Evolutionary conservation across 2,329 filamentous ascomycete genomes (phyloP).

Genomic region (Botryosphaeria agaves): DNA sequence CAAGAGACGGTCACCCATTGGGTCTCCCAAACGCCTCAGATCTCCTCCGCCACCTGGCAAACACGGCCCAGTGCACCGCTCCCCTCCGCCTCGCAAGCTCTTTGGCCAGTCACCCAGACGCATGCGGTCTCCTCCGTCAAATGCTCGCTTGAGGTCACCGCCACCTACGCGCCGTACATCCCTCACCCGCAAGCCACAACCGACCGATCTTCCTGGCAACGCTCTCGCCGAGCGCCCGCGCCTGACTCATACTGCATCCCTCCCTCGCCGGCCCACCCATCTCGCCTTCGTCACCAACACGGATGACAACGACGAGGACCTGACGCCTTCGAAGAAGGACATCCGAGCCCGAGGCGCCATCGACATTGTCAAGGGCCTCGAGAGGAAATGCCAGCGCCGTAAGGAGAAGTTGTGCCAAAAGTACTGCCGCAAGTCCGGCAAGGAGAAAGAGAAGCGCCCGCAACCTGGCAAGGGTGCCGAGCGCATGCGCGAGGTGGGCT

Average conservation of each 20-base stretch:
- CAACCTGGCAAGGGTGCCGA: conserved; percentile 77
- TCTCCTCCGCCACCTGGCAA: conserved; percentile 29
- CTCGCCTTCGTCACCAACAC: conserved; percentile 19
- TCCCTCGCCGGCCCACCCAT: conserved; percentile 61
- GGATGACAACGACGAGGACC: conserved; percentile 6
- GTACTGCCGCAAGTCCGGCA: conserved; percentile 67
- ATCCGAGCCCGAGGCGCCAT: conserved; percentile 78
- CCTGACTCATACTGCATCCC: conserved; percentile 64
- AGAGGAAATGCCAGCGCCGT: conserved; percentile 82
- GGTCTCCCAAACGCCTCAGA: conserved; percentile 44
- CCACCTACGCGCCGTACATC: conserved; percentile 38
- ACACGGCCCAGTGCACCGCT: conserved; percentile 18
- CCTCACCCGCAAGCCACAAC: conserved; percentile 13
- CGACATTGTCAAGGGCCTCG: conserved; percentile 91
- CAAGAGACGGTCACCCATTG: conserved; percentile 26
- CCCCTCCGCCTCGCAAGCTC: conserved; percentile 28
- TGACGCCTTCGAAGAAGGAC: conserved; percentile 21
- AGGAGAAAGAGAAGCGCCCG: conserved; percentile 49
- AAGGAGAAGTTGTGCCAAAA: conserved; percentile 87
- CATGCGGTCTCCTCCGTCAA: conserved; percentile 25
- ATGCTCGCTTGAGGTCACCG: conserved; percentile 41
- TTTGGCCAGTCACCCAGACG: conserved; percentile 58
- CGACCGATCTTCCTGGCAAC: conserved; percentile 29
- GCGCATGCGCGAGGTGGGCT: conserved; percentile 80
- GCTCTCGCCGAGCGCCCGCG: conserved; percentile 45